phyloP scores from a whole-genome alignment of 2,329 filamentous ascomycete species.

The Alternaria conjuncta region DNA sequence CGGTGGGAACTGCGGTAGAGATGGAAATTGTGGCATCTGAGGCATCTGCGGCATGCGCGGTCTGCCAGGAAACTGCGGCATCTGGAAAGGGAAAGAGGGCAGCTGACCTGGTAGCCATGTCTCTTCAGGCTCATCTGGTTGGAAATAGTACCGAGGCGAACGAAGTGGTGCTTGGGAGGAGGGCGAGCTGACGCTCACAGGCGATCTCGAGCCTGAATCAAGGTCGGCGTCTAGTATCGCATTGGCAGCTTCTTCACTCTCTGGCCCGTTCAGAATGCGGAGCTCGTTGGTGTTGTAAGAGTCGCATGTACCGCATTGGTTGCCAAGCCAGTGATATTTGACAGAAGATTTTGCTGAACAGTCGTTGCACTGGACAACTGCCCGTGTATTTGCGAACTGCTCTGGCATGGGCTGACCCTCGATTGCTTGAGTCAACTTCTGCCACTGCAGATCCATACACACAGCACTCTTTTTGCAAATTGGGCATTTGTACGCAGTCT shows the following conservation, averaged over 20 bases:
- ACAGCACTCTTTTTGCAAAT: constrained; percentile 96
- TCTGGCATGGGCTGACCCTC: constrained; percentile 88
- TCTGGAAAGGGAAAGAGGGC: constrained; percentile 46
- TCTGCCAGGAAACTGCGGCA: constrained; percentile 43
- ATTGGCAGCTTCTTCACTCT: constrained; percentile 45
- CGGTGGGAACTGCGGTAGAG: constrained; percentile 40
- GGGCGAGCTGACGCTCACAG: constrained; percentile 41
- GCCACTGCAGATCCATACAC: constrained; percentile 96
- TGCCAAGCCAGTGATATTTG: constrained; percentile 90
- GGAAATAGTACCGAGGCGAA: constrained; percentile 47
- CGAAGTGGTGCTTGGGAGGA: constrained; percentile 39
- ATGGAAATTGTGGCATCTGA: constrained; percentile 39
- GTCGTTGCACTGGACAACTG: constrained; percentile 91
- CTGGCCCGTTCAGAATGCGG: constrained; percentile 50
- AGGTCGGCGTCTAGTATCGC: constrained; percentile 39
- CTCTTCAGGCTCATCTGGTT: constrained; percentile 45
- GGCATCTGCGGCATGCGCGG: constrained; percentile 43
- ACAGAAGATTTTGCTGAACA: constrained; percentile 88
- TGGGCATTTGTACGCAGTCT: constrained; percentile 91
- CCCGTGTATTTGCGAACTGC: constrained; percentile 79
- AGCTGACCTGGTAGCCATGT: constrained; percentile 48
- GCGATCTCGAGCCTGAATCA: constrained; percentile 35
- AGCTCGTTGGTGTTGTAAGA: constrained; percentile 61
- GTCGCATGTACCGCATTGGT: constrained; percentile 76
- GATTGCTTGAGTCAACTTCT: constrained; percentile 87